Conservation (phyloP, 2,329 filamentous ascomycete species). For the Chalaropsis thielavioides region DNA sequence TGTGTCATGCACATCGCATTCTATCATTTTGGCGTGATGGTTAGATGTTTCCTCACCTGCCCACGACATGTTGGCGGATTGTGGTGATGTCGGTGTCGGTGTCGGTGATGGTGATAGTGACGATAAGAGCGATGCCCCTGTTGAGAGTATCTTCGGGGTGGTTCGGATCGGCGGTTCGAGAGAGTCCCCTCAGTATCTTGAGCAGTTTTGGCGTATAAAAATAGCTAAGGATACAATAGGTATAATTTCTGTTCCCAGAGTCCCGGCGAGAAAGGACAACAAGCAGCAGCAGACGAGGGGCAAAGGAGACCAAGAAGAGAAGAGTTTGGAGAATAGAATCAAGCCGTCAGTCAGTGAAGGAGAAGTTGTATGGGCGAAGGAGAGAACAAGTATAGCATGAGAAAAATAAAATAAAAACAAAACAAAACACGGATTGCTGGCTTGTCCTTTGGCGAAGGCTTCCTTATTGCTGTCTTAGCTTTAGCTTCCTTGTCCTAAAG, state of each 20-base stretch:
- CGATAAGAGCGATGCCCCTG: background rate
- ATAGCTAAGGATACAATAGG: background rate
- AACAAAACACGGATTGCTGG: background rate
- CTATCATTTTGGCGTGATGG: background rate
- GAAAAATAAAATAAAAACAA: background rate
- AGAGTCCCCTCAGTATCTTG: background rate
- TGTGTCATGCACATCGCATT: slow-evolving; percentile 19
- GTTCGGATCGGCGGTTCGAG: background rate
- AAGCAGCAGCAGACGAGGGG: background rate
- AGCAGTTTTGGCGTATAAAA: slow-evolving; percentile 5
- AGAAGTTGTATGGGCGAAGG: background rate
- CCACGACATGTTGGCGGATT: slow-evolving; percentile 47
- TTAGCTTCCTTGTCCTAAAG: background rate
- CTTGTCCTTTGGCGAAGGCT: background rate
- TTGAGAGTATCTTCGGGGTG: background rate
- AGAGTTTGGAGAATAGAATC: background rate
- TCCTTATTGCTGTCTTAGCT: background rate
- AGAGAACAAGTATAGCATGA: background rate
- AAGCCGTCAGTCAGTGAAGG: background rate
- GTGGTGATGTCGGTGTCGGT: background rate
- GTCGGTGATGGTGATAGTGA: background rate
- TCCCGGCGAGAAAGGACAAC: background rate
- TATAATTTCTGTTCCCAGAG: background rate
- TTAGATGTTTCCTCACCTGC: slow-evolving; percentile 37
- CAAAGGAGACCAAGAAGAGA: background rate